Percentiles rank a stretch among this genome's conserved stretches.
These are phyloP conservation scores for Chaetomium sp. DNA, from an alignment of 2,329 filamentous ascomycete genomes.

Conservation along the genomic window DNA sequence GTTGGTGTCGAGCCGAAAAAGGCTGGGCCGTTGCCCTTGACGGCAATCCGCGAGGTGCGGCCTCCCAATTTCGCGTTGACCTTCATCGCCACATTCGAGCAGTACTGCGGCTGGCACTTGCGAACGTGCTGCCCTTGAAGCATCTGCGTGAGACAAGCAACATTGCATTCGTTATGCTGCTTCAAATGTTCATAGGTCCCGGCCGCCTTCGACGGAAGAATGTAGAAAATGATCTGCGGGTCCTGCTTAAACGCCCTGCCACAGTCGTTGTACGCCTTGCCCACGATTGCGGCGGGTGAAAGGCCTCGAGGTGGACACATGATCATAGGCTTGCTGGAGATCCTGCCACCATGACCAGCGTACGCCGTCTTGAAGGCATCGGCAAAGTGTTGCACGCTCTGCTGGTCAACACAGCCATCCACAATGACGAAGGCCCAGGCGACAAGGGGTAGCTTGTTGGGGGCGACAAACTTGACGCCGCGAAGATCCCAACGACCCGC, in stretches of 20 bases:
- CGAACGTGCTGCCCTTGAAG: conserved; percentile 64
- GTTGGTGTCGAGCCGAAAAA: conserved; percentile 49
- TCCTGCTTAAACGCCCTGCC: conserved; percentile 46
- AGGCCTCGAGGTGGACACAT: conserved; percentile 28
- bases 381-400: conserved; percentile 54
- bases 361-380: conserved; percentile 40
- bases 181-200: conserved; percentile 79
- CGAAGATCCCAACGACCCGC: conserved; percentile 82
- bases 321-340: conserved; percentile 32
- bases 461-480: conserved; percentile 65
- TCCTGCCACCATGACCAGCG: conserved; percentile 43
- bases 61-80: conserved; percentile 94
- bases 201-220: conserved; percentile 65
- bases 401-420: conserved; percentile 44
- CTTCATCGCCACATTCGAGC: conserved; percentile 93
- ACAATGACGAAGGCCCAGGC: conserved; percentile 72
- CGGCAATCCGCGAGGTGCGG: conserved; percentile 50
- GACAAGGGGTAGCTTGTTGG: conserved; percentile 56
- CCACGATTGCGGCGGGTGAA: conserved; percentile 43
- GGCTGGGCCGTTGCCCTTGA: conserved; percentile 29
- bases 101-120: conserved; percentile 72
- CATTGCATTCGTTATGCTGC: conserved; percentile 79
- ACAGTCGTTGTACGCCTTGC: conserved; percentile 48
- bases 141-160: conserved; percentile 77
- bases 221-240: conserved; percentile 73